These are phyloP conservation scores for Paraglomus brasilianum DNA, from an alignment of 192 early-diverging fungal genomes.

Conservation along the genomic window DNA sequence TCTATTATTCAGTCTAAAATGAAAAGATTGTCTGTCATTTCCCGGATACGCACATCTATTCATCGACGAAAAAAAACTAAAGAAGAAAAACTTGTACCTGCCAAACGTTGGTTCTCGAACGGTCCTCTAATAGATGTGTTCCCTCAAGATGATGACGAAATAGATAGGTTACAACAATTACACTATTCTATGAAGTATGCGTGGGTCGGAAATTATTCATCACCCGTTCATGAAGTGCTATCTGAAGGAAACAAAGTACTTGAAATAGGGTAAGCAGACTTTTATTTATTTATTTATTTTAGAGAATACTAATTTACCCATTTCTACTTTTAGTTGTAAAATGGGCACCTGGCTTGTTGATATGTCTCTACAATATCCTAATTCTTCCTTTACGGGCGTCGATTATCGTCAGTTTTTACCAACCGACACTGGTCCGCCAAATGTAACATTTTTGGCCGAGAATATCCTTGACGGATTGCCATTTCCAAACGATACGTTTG, in stretches of 20 bases:
- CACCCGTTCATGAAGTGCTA: no score
- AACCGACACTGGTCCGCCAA: not conserved
- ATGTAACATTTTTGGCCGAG: not conserved
- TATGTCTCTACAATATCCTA: not conserved
- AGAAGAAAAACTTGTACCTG: no score
- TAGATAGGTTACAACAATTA: constrained; percentile 20
- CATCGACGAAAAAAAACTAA: no score
- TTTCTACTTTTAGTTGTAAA: not conserved
- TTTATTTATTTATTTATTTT: no score
- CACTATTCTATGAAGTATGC: constrained; percentile 39
- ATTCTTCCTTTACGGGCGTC: not conserved
- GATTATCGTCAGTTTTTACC: not conserved
- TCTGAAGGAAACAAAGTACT: no score
- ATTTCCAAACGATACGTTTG: constrained; percentile 10
- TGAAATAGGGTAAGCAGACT: no score
- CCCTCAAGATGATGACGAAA: constrained; percentile 11
- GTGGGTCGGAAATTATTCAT: no score
- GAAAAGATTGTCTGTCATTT: no score
- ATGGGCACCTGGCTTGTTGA: not conserved
- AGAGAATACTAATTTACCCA: constrained; percentile 11
- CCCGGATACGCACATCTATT: no score
- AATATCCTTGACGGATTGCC: not conserved
- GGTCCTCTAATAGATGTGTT: not conserved
- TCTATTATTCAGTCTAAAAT: no score
- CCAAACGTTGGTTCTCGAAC: not conserved